phyloP scores from a whole-genome alignment of 805 yeast species.

The Ogataea methylovora region DNA sequence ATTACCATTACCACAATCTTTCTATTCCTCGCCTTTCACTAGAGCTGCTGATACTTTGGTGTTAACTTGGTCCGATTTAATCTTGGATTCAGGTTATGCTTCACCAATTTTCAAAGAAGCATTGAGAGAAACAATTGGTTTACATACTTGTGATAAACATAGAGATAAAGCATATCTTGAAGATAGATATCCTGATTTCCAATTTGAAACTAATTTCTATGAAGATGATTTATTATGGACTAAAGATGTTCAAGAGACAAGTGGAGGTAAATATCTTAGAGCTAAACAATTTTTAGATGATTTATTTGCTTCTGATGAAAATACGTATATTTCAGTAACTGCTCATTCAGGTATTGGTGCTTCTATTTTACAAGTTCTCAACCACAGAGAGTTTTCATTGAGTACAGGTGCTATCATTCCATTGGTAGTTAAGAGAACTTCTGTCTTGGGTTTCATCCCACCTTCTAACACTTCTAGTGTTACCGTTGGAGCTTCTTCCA shows the following conservation, averaged over 20 bases:
- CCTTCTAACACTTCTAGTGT: conserved; percentile 1
- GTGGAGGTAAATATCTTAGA: conserved; percentile 3
- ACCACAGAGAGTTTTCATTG: conserved; percentile 40
- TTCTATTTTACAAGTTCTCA: conserved; percentile 37
- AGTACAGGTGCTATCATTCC: conserved; percentile 54
- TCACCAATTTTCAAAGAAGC: conserved; percentile 37
- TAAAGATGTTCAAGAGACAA: conserved; percentile 19
- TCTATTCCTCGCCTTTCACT: conserved; percentile 44
- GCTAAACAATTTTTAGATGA: conserved; percentile 8
- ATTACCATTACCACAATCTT: conserved; percentile 30
- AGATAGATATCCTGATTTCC: conserved; percentile 35
- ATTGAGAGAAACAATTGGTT: conserved; percentile 41
- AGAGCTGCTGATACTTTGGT: conserved; percentile 43
- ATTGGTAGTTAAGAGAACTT: conserved; percentile 35
- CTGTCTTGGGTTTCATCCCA: conserved; percentile 5
- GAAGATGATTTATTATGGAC: conserved; percentile 40
- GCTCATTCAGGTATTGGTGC: conserved; percentile 45
- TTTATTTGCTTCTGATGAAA: conserved; percentile 11
- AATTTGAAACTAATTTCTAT: conserved; percentile 34
- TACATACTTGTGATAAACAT: conserved; percentile 44
- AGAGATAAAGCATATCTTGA: conserved; percentile 27
- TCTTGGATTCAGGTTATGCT: conserved; percentile 11
- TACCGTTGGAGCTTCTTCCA: conserved; percentile 5
- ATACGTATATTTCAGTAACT: conserved; percentile 32
- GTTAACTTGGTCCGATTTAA: conserved; percentile 36